Base-by-base conservation (phyloP, 768 basidiomycete species). In the Pholiota molesta region DNA sequence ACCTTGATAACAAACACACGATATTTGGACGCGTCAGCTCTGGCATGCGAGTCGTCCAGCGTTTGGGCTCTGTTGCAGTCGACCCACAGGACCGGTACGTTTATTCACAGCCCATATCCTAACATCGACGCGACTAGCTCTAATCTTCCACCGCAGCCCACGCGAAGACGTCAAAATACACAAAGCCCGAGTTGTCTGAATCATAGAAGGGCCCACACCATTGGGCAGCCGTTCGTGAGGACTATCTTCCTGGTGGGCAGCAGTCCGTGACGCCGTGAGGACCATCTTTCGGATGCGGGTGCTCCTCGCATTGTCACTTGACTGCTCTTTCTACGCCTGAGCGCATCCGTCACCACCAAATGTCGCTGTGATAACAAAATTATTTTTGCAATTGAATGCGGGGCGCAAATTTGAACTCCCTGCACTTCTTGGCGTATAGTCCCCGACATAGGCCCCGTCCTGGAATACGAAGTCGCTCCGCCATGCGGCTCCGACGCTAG, bases 41-140 rank as follows among this genome's bases (percentile, higher is more conserved):
- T 19, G 97, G 97, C 0, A 98, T 99, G 90, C 83, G 91, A 37
- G 95, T 98, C 9, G 85, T 97, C 17, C 93, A 97, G 69, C 81
- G 97, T 39, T 74, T 99, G 45, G 97, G 96, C 39, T 90, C 95
- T 1, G 96, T 98, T 2, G 89, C 86, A 3, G 92, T 92, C 17
- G 95, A 99, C 71, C 82, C 82, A 17, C 92, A 98, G 68, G 95
- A 98, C 73, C 82, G 85, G 95, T 91, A 55, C 54, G 90, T 78
- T 23, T 33, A 60, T 61, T 60, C 47, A 40, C 28, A 31, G 42
- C 60, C 52, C 44, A 44, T 58, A 28, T 13, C 47, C 13, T 51
- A 10, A 44, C 47, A 40, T 26, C 54, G 47, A 21, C 11, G n/a
- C 61, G 39, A 60, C 37, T 26, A 26, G 37, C 42, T 31, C 35